Conservation (phyloP, 768 basidiomycete genomes). For the Boletus sp. region DNA sequence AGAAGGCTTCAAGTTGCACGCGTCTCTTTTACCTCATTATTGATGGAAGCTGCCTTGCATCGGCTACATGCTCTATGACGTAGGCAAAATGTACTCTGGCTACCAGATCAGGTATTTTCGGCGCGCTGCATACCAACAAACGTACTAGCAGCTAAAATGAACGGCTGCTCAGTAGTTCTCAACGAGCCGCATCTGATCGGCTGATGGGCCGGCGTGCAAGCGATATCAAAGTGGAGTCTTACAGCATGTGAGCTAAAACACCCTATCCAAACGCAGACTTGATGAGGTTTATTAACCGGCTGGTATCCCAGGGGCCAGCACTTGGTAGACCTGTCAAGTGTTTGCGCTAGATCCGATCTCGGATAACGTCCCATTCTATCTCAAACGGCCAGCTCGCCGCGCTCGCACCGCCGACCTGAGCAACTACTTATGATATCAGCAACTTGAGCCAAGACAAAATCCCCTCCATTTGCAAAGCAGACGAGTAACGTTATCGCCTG, state of each 20-base stretch:
- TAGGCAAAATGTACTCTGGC: not conserved
- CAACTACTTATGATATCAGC: too few species aligned
- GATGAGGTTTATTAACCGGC: not conserved
- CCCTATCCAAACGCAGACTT: not conserved
- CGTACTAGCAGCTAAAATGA: not conserved
- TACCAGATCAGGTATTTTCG: not conserved
- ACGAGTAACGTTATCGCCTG: too few species aligned
- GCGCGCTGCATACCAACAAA: not conserved
- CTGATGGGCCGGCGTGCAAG: not conserved
- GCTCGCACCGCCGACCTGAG: too few species aligned
- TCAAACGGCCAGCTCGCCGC: too few species aligned
- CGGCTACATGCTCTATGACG: not conserved
- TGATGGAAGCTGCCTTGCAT: not conserved
- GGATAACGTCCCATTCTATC: too few species aligned
- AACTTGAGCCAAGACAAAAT: too few species aligned
- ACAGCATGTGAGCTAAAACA: not conserved
- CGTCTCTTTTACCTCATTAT: constrained; percentile 11
- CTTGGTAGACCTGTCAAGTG: not conserved
- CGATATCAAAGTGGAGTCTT: not conserved
- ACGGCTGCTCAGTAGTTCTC: not conserved
- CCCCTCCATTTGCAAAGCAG: too few species aligned
- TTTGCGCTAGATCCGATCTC: not conserved
- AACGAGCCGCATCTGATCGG: not conserved
- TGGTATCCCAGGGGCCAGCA: too few species aligned
- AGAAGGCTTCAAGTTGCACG: not conserved